Conservation (phyloP, 1,139 yeast species). For the Zygoascus meyerae region DNA sequence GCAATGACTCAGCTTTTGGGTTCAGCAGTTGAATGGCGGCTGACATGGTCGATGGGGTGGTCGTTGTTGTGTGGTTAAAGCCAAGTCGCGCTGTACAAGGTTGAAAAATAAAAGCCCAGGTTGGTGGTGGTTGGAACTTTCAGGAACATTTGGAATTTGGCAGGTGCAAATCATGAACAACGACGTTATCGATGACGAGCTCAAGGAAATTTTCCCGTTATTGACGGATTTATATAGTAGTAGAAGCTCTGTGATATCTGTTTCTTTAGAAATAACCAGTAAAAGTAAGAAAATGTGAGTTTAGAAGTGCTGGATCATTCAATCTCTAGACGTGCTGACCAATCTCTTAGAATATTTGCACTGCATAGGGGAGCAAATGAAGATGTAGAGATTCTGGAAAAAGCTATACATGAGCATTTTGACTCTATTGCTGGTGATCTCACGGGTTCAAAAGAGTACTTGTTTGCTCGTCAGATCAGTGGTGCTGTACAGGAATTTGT, state of each 20-base stretch:
- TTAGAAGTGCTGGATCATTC: too few species aligned
- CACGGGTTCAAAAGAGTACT: conserved; percentile 18
- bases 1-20: conserved; percentile 93
- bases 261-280: conserved; percentile 38
- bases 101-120: background rate
- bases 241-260: conserved; percentile 37
- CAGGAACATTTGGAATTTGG: background rate
- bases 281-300: conserved; percentile 36
- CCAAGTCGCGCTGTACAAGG: background rate
- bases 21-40: conserved; percentile 74
- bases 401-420: conserved; percentile 11
- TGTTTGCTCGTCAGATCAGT: conserved; percentile 20
- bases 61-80: background rate
- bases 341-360: conserved; percentile 31
- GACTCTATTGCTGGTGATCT: conserved; percentile 16
- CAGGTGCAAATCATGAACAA: background rate
- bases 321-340: background rate
- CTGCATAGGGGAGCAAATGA: conserved; percentile 29
- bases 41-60: conserved; percentile 11
- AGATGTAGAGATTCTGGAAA: conserved; percentile 1
- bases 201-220: background rate
- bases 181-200: background rate
- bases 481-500: conserved; percentile 36
- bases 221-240: conserved; percentile 33
- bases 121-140: background rate